Conservation (phyloP, 179 eudicot genomes). For the Spergularia azorica region DNA sequence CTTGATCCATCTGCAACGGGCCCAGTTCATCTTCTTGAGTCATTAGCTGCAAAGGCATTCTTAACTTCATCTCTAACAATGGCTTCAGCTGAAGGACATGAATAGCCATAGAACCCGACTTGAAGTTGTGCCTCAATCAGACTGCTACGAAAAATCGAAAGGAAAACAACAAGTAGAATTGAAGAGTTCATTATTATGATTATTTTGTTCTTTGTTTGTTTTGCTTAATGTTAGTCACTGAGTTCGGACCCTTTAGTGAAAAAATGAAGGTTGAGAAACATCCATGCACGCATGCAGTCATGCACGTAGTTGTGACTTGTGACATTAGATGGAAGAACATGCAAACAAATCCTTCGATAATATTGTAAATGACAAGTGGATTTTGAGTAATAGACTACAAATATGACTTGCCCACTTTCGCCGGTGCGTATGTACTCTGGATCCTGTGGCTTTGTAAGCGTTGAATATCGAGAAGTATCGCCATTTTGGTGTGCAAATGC, state of each 20-base stretch:
- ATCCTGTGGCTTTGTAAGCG: too few relatives aligned
- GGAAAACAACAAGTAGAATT: conserved; percentile 15
- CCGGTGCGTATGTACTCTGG: too few relatives aligned
- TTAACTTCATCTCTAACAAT: conserved; percentile 51
- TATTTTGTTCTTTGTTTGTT: background rate
- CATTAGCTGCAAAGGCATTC: conserved; percentile 36
- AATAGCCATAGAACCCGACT: conserved; percentile 45
- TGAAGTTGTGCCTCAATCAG: conserved; percentile 54
- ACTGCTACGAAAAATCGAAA: conserved; percentile 27
- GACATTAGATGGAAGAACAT: too few relatives aligned
- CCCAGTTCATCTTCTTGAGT: too few relatives aligned
- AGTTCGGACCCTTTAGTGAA: conserved; percentile 18
- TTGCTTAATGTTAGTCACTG: background rate
- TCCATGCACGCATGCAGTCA: too few relatives aligned
- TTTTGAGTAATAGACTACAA: too few relatives aligned
- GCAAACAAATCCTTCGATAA: too few relatives aligned
- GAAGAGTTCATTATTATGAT: conserved; percentile 24
- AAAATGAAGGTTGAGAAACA: background rate
- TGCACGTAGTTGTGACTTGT: too few relatives aligned
- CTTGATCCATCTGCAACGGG: too few relatives aligned
- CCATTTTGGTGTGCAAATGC: too few relatives aligned
- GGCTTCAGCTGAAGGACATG: conserved; percentile 51
- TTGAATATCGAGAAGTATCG: too few relatives aligned
- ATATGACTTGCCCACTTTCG: too few relatives aligned
- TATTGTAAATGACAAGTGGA: background rate